These are phyloP conservation scores for Lepidopterella palustris DNA, from an alignment of 495 filamentous ascomycete species.

Conservation along the genomic window DNA sequence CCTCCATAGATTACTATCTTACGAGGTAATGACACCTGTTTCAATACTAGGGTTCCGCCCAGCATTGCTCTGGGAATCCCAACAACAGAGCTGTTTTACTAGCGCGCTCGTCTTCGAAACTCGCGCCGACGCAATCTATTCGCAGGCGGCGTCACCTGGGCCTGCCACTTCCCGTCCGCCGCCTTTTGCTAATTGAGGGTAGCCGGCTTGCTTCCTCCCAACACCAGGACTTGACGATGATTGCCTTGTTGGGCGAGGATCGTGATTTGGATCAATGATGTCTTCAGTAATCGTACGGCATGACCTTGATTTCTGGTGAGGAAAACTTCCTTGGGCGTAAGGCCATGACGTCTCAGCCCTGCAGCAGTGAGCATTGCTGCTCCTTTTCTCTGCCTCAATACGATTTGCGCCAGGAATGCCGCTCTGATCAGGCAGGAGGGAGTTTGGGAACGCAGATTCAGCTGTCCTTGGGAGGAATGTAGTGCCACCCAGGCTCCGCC, in stretches of 20 bases:
- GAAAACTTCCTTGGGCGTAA: conserved; percentile 5
- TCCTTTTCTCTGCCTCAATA: background rate
- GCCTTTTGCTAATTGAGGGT: background rate
- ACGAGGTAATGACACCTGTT: background rate
- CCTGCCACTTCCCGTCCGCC: background rate
- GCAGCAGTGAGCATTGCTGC: conserved; percentile 17
- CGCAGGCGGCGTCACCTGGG: background rate
- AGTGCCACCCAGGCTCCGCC: background rate
- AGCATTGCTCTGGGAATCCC: background rate
- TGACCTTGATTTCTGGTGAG: conserved; percentile 17
- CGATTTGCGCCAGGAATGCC: conserved; percentile 4
- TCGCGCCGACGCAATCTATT: background rate
- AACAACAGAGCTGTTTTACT: background rate
- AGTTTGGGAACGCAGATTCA: background rate
- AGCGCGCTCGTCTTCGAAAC: background rate
- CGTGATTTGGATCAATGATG: background rate
- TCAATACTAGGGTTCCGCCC: background rate
- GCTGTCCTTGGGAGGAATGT: background rate
- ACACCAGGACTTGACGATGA: conserved; percentile 13
- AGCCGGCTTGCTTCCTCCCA: background rate
- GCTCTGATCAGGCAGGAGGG: background rate
- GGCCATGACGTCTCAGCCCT: conserved; percentile 27
- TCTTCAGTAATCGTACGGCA: background rate
- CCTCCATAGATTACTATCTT: background rate
- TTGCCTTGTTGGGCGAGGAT: background rate